A percentile compares a stretch with the other conserved stretches of the same genome.
Conservation (phyloP, 352 stramenopile genomes). For the Globisporangium paroecandrum region DNA sequence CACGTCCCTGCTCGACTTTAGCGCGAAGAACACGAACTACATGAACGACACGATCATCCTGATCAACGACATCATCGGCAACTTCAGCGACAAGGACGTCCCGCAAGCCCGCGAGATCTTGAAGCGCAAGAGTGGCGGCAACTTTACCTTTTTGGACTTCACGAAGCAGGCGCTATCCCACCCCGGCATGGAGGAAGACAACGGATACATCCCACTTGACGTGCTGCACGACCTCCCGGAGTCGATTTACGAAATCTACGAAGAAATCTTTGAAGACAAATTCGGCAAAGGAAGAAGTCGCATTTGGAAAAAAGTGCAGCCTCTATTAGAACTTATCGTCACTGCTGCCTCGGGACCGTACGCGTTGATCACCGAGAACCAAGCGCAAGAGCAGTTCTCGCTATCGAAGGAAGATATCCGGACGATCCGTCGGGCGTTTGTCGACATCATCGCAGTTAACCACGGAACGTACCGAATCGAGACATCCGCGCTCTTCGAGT, state of each 20-base stretch:
- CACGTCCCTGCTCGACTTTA: slow-evolving; percentile 75
- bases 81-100: slow-evolving; percentile 45
- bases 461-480: slow-evolving; percentile 73
- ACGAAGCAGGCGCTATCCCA: slow-evolving; percentile 72
- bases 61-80: slow-evolving; percentile 51
- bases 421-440: slow-evolving; percentile 68
- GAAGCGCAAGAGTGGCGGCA: slow-evolving; percentile 65
- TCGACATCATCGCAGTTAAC: slow-evolving; percentile 65
- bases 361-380: slow-evolving; percentile 62
- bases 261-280: slow-evolving; percentile 87
- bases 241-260: slow-evolving; percentile 80
- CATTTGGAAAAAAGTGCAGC: slow-evolving; percentile 74
- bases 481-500: slow-evolving; percentile 64
- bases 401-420: slow-evolving; percentile 61
- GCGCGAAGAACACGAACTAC: slow-evolving; percentile 53
- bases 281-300: slow-evolving; percentile 72
- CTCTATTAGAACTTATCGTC: slow-evolving; percentile 69
- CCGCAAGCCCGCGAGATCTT: slow-evolving; percentile 49
- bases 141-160: slow-evolving; percentile 80
- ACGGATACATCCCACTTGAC: slow-evolving; percentile 44
- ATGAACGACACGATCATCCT: slow-evolving; percentile 51
- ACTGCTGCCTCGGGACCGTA: slow-evolving; percentile 66
- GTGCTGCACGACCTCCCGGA: slow-evolving; percentile 74
- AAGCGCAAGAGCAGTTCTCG: slow-evolving; percentile 56
- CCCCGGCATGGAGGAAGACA: slow-evolving; percentile 54